Evolutionary conservation across 164 flowering plant genomes (phyloP), one percentile per base, ranked within the genome.

Genomic region (Stephania japonica): DNA sequence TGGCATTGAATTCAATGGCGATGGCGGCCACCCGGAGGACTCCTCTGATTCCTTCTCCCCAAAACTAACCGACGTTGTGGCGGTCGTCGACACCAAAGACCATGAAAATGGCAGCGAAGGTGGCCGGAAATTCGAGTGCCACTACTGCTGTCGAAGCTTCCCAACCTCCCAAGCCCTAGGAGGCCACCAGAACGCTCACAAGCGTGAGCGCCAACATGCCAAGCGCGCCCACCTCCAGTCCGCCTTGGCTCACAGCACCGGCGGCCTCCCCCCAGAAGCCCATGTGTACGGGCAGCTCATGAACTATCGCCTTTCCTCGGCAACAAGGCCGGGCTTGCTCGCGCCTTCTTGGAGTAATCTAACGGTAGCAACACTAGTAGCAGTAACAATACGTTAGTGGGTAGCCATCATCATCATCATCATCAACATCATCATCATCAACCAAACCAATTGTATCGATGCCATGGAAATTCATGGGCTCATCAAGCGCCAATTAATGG

Each of bases 161-260:
- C 97, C 97, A 0, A 94, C 97, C 1, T 92, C 98, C 0, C 98
- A 94, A 76, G 98, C 97, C 21, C 73, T 94, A 24, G 98, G 97
- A 6, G 97, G 98, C 49, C 98, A 94, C 79, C 98, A 94, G 70
- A 94, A 94, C 83, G 98, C 98, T 0, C 98, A 94, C 80, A 92
- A 91, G 79, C 79, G 97, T 27, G 97, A 94, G 76, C 84, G 97
- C 12, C 98, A 92, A 72, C 90, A 90, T 73, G 97, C 93, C 3
- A 92, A 92, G 63, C 86, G 97, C 1, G 92, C 87, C 10, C 93
- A 88, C 69, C 90, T 92, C 26, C 97, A 91, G 74, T 87, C 97
- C 1, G 85, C 93, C 71, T 83, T 88, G 87, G 81, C 83, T 4
- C 86, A 87, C 71, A 76, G 73, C 63, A 62, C 74, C 13, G 53